Base-by-base conservation (phyloP, 768 basidiomycete genomes). In the Calvatia gigantea region DNA sequence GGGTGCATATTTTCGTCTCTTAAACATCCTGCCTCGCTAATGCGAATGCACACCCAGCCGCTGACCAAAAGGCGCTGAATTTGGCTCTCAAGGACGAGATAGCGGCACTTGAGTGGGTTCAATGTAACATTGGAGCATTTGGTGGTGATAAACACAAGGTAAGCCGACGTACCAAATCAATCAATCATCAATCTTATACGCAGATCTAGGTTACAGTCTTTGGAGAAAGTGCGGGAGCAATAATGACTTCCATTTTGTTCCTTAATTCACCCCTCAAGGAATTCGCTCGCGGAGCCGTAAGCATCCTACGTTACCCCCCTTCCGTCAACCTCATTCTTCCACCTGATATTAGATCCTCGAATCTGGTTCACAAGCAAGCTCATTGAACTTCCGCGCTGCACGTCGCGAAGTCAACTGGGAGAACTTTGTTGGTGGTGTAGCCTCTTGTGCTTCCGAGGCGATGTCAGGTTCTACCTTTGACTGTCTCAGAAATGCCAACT, bases 191-290 rank as follows among this genome's bases (percentile, higher is more conserved):
- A 25, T 3, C 8, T 11, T 15, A 27, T 14, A n/a, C n/a, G n/a
- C n/a, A n/a, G n/a, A n/a, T 11, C 2, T 46, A 78, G 72, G 79
- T 84, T 2, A 82, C 80, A 1, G 64, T 78, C 25, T 77, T 77
- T 50, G 84, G 83, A n/a, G 74, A 84, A 58, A 78, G 75, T 38
- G 83, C 82, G 6, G 82, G 83, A 6, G 78, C 82, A 17, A 77
- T 77, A 46, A 67, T 66, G 59, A 72, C 72, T 17, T 64, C 72
- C 1, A 65, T 78, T 51, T 69, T 75, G 23, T 71, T 72, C 52
- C 64, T 76, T 41, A 70, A 72, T 57, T 69, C 67, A 2, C 62
- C 58, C 23, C 60, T 74, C 31, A 65, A 65, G 41, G 63, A 64
- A 25, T 54, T 74, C 11, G 73, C 71, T 15, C 64, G 72, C 27